These are phyloP conservation scores for Symbiodinium natans DNA, from an alignment of 73 alveolate species.

Conservation along the genomic window DNA sequence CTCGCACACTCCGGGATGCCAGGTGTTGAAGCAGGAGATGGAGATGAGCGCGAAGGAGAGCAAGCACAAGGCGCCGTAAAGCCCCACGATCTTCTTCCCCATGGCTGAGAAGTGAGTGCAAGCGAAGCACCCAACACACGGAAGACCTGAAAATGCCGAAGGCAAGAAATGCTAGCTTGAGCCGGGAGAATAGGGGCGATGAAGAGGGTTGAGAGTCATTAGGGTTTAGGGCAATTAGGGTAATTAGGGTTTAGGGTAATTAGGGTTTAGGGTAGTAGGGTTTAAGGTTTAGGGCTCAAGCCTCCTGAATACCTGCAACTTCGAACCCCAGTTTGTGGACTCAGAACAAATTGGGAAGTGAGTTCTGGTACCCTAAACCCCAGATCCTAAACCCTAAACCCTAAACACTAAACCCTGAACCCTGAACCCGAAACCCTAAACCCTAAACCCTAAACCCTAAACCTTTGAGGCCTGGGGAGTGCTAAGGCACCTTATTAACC, in stretches of 20 bases:
- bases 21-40: constrained; percentile 78
- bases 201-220: too few species aligned
- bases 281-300: too few species aligned
- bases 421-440: neutral
- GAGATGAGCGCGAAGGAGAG: constrained; percentile 39
- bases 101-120: neutral
- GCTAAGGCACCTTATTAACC: too few species aligned
- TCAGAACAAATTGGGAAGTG: too few species aligned
- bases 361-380: neutral
- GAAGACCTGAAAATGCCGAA: too few species aligned
- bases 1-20: neutral
- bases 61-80: constrained; percentile 54
- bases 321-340: too few species aligned
- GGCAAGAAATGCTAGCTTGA: too few species aligned
- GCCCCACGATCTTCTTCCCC: constrained; percentile 60
- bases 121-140: neutral
- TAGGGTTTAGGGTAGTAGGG: too few species aligned
- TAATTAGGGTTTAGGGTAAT: too few species aligned
- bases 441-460: neutral
- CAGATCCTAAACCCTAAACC: neutral
- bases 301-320: too few species aligned
- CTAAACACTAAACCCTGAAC: neutral
- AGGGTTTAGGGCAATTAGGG: too few species aligned
- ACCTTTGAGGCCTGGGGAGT: neutral
- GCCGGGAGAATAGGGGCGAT: too few species aligned